Base-by-base conservation (phyloP, 495 filamentous ascomycete species). In the Pseudomonodictys pantanalensis region DNA sequence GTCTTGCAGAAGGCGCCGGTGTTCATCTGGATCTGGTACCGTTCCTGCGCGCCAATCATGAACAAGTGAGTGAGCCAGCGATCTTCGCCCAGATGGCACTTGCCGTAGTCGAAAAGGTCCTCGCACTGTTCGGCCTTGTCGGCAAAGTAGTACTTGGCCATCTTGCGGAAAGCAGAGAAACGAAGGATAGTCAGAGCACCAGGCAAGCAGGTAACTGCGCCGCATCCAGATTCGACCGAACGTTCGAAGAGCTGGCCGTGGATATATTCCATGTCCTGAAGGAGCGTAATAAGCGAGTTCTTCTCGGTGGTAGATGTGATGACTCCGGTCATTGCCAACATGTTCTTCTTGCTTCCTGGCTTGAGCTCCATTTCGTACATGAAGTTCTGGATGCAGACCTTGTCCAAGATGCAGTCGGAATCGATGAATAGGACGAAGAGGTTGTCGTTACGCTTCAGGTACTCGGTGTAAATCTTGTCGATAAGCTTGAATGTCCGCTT, bases 321-420 rank as follows among this genome's bases (percentile, higher is more conserved):
- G 61, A 98, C 89, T 9, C 93, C 93, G 2, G 93, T 97, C 93
- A 97, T 97, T 32, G 93, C 93, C 60, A 97, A 76, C 92, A 97
- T 96, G 71, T 91, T 91, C 61, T 86, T 83, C 68, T 89, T 85
- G 75, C 91, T 95, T 23, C 92, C 91, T 2, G 93, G 92, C 73
- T 93, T 96, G 24, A 98, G 78, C 71, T 98, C 92, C 93, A 98
- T 98, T 68, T 97, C 93, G 70, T 95, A 97, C 76, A 98, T 90
- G 71, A 98, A 97, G 65, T 98, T 98, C 72, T 97, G 92, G 60
- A 98, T 82, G 72, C 93, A 97, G 24, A 92, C 82, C 52, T 83
- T 83, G 75, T 98, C 92, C 35, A 97, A 77, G 65, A 98, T 95
- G 75, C 93, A 97, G 73, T 98, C 93, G 2, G 92, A 97, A 74